phyloP scores from a whole-genome alignment of 2,329 filamentous ascomycete species.

The Cladophialophora immunda region DNA sequence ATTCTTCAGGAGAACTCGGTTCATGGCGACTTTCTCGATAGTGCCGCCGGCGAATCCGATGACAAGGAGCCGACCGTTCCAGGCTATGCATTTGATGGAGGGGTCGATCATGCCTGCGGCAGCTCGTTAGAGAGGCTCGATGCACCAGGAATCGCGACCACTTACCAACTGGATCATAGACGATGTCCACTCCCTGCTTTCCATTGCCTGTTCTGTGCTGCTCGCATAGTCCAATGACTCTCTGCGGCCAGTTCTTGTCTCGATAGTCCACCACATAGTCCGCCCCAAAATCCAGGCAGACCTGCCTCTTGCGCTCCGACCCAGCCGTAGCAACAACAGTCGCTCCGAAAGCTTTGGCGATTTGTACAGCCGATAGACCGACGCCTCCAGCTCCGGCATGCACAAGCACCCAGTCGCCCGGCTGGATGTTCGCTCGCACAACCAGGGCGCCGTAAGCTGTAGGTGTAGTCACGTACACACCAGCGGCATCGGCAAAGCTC shows the following conservation, averaged over 20 bases:
- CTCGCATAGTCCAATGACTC: conserved; percentile 73
- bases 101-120: conserved; percentile 72
- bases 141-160: background rate
- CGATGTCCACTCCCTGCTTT: conserved; percentile 80
- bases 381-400: conserved; percentile 94
- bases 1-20: conserved; percentile 92
- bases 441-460: conserved; percentile 89
- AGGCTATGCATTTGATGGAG: conserved; percentile 89
- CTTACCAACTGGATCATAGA: conserved; percentile 87
- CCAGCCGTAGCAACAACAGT: conserved; percentile 94
- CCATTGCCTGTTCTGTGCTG: conserved; percentile 69
- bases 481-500: conserved; percentile 84
- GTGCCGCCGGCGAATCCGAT: conserved; percentile 86
- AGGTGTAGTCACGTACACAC: conserved; percentile 89
- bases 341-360: conserved; percentile 90
- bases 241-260: conserved; percentile 71
- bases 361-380: conserved; percentile 88
- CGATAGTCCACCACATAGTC: conserved; percentile 84
- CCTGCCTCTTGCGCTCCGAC: conserved; percentile 77
- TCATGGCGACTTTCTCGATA: conserved; percentile 93
- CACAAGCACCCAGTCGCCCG: conserved; percentile 85
- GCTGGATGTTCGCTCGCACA: conserved; percentile 76
- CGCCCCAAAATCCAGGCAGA: conserved; percentile 82
- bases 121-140: background rate
- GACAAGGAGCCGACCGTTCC: conserved; percentile 88